Conservation (phyloP, 371 early-diverging fungal genomes). For the Haplosporangium sp. region DNA sequence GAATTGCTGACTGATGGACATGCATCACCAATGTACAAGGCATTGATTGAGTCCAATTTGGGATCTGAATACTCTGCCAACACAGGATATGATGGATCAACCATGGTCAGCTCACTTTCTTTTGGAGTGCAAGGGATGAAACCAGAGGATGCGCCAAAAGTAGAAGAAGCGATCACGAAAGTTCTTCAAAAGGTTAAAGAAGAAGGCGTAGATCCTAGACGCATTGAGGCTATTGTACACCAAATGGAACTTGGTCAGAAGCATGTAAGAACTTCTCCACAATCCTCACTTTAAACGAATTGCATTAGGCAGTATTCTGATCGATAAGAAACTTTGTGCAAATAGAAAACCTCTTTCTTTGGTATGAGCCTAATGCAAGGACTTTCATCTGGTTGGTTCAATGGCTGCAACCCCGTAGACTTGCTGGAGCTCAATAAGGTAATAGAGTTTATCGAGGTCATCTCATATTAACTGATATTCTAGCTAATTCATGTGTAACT, state of each 20-base stretch:
- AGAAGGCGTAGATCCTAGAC: slow-evolving; percentile 82
- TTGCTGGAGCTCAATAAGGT: slow-evolving; percentile 83
- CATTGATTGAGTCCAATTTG: slow-evolving; percentile 93
- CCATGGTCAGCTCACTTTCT: slow-evolving; percentile 64
- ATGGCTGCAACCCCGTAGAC: slow-evolving; percentile 89
- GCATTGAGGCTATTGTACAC: slow-evolving; percentile 91
- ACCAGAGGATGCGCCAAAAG: slow-evolving; percentile 55
- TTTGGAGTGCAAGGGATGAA: slow-evolving; percentile 71
- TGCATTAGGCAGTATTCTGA: background rate
- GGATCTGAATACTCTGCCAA: slow-evolving; percentile 93
- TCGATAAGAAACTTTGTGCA: background rate
- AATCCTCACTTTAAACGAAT: background rate
- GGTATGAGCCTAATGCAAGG: slow-evolving; percentile 87
- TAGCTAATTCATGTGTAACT: too few species aligned
- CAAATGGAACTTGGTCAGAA: slow-evolving; percentile 90
- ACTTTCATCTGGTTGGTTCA: slow-evolving; percentile 86
- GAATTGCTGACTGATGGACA: slow-evolving; percentile 88
- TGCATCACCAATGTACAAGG: slow-evolving; percentile 94
- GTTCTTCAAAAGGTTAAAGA: slow-evolving; percentile 76
- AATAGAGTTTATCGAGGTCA: background rate
- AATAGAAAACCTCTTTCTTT: slow-evolving; percentile 87
- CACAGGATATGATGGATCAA: slow-evolving; percentile 87
- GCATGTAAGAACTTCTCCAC: slow-evolving; percentile 69
- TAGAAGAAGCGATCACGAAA: slow-evolving; percentile 76
- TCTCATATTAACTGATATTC: too few species aligned